Evolutionary conservation across 805 yeast genomes (phyloP), one percentile per base, ranked within the genome.

Genomic region (Zygoascus biomembranicola): DNA sequence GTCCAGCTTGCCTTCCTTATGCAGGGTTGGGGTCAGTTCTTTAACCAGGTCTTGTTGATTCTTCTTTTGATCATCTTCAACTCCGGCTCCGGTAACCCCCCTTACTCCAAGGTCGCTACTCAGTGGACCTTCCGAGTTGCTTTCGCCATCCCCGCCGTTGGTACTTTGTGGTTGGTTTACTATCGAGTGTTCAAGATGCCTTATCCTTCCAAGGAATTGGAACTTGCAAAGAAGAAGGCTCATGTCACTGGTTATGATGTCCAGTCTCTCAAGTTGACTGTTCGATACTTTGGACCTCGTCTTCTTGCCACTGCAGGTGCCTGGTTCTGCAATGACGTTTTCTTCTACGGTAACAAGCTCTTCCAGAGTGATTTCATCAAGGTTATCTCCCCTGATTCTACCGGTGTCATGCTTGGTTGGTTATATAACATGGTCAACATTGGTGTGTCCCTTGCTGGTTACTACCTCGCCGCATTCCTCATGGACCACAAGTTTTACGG

Each of bases 11-110:
- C 73, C 10, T 90, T 90, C 71, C 92, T 97, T 54, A 90, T 90
- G 77, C 97, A 90, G 75, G 97, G 97, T 72, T 81, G 94, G 83
- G 97, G 97, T 71, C 97, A 90, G 76, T 89, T 55, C 73, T 89
- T 67, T 96, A 97, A 65, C 78, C 90, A 59, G 96, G 97, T 68
- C 82, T 87, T 74, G 85, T 89, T 62, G 96, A 97, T 61, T 71
- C 60, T 77, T 57, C 69, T 85, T 69, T 95, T 96, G 46, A 78
- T 75, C 49, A 90, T 90, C 77, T 90, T 80, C 77, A 87, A 97
- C 80, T 73, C 89, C 96, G 61, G 90, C 87, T 69, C 96, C 95
- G 61, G 97, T 87, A 77, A 87, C 95, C 52, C 97, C 96, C 73
- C 84, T 18, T 69, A 64, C 62, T 63, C 69, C n/a, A 59, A 59